Base-by-base conservation (phyloP, 1,139 yeast species). In the Kodamaea suecica region DNA sequence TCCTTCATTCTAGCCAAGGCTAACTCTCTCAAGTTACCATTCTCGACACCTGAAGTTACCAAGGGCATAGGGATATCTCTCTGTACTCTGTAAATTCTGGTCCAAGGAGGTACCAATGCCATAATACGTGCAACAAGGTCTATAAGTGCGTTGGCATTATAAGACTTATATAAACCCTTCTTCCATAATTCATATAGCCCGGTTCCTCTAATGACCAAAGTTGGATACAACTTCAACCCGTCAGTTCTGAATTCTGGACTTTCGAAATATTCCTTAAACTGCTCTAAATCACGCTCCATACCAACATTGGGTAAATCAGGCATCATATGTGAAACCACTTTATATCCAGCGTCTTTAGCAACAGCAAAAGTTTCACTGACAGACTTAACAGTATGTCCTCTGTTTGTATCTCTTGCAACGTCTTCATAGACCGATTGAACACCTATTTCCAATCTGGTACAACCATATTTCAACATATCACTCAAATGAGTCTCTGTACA, bases 31-130 rank as follows among this genome's bases (percentile, higher is more conserved):
- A 92, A 72, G 55, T 92, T 92, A 52, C 99, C 99, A 59, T 92
- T 94, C 52, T 92, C 99, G 30, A 92, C 99, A 49, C 99, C 99
- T 1, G 96, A 85, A 1, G 97, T 85, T 28, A 92, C 99, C 48
- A 92, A 71, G 0, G 99, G 99, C 99, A 92, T 92, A 17, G 99
- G 99, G 38, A 92, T 92, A 73, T 92, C 99, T 68, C 99, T 77
- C 65, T 92, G 99, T 21, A 92, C 98, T 59, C 99, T 80, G 61
- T 92, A 92, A 48, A 92, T 92, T 66, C 99, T 81, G 4, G 99
- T 92, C 99, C 99, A 92, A 6, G 99, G 99, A 20, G 99, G 98
- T 4, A 92, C 97, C 44, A 92, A 68, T 0, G 97, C 97, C 67
- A 92, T 67, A 37, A 92, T 92, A 51, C 97, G 77, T 0, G 98